Evolutionary conservation across 2,329 filamentous ascomycete species (phyloP), one percentile per base, ranked within the genome.

Genomic region (Neospermospora avenae): DNA sequence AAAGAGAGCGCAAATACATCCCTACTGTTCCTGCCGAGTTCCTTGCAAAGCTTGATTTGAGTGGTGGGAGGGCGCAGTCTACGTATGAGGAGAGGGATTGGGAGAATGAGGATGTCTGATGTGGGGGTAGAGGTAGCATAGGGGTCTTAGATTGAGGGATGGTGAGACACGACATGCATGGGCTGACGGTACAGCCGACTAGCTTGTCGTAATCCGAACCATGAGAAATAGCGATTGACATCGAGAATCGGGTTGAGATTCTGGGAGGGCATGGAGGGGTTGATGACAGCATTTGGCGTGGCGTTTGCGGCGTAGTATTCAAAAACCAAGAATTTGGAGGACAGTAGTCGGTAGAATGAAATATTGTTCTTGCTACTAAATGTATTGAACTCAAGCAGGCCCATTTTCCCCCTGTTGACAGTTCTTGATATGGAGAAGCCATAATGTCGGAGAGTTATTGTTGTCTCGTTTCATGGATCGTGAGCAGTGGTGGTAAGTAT

Each of bases 21-120:
- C 95, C 95, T 2, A 96, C 91, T 0, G 90, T 99, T 56, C 93
- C 95, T 18, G 88, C 93, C 0, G 95, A 99, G 76, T 96, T 98
- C 71, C 78, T 99, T 62, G 86, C 88, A 62, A 96, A 92, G 77
- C 80, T 99, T 51, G 93, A 97, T 74, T 28, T 69, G 22, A 68
- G 65, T 59, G 81, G 79, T 6, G 76, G 74, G 61, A 76, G 78
- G 28, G 80, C 76, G 67, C 76, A 78, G 42, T 82, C 82, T 20
- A 83, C 85, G 76, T 87, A 83, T 74, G 79, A 77, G 44, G 84
- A 87, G 69, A 80, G 84, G 73, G 84, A 87, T 70, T 87, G 84
- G 84, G 84, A 87, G 72, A 84, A 86, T 67, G 85, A 87, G 70
- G 84, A 86, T 57, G 54, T 66, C 41, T 72, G 60, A 34, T 18